Evolutionary conservation across 805 yeast genomes (phyloP).

Genomic region (Zygotorulaspora chibaensis): DNA sequence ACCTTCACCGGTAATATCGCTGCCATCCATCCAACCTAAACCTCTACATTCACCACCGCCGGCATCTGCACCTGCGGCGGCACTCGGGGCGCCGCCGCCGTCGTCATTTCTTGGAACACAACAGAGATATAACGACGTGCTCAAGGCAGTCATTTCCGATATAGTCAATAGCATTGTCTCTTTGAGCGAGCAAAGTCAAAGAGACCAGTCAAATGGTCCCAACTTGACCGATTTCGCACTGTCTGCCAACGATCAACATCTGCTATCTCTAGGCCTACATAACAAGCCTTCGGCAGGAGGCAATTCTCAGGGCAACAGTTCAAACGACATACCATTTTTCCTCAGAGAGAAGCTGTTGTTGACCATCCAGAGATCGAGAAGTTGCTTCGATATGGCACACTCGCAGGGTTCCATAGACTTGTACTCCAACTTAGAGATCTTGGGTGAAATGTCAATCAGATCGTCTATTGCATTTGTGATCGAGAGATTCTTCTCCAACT

Average conservation of each 20-base stretch:
- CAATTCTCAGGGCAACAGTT: slow-evolving; percentile 1
- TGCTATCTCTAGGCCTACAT: slow-evolving; percentile 23
- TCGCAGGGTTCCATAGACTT: slow-evolving; percentile 24
- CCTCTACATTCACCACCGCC: neutral
- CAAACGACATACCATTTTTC: slow-evolving; percentile 18
- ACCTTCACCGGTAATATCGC: neutral
- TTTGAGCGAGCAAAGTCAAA: slow-evolving; percentile 22
- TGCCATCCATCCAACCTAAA: slow-evolving; percentile 10
- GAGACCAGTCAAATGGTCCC: slow-evolving; percentile 17
- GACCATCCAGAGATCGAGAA: slow-evolving; percentile 56
- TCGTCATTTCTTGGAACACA: slow-evolving; percentile 8
- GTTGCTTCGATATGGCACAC: slow-evolving; percentile 48
- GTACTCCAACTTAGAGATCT: slow-evolving; percentile 45
- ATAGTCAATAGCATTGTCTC: slow-evolving; percentile 23
- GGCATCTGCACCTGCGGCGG: neutral
- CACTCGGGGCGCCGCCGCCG: slow-evolving; percentile 6
- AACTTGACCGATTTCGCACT: slow-evolving; percentile 31
- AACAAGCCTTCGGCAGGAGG: slow-evolving; percentile 3
- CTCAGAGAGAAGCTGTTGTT: slow-evolving; percentile 39
- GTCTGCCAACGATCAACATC: slow-evolving; percentile 23
- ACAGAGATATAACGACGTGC: slow-evolving; percentile 26
- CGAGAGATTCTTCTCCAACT: slow-evolving; percentile 55
- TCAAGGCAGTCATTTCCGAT: slow-evolving; percentile 25
- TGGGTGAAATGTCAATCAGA: slow-evolving; percentile 55
- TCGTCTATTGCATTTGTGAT: slow-evolving; percentile 57